Evolutionary conservation across 169 alveolate species (phyloP).

Genomic region (Babesia ovata): DNA sequence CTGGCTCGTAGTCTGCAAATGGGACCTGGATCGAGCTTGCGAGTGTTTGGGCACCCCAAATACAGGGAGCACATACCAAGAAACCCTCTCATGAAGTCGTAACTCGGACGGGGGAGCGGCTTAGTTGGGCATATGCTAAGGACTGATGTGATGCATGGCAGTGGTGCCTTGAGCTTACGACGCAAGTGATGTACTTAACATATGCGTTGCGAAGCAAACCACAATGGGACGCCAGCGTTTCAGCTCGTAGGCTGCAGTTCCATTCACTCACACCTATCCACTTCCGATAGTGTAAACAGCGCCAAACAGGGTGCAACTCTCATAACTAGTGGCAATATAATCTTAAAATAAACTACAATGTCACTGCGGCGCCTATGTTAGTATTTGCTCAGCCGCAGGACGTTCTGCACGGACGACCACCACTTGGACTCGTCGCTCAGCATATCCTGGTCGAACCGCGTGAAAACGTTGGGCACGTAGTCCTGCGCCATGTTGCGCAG

Average conservation of each 20-base stretch:
- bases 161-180: no score
- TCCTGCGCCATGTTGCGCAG: conserved; percentile 78
- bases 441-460: conserved; percentile 72
- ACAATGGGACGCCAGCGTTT: no score
- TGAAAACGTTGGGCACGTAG: conserved; percentile 71
- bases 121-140: not conserved
- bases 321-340: not conserved
- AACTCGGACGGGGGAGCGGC: not conserved
- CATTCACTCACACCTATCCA: no score
- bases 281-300: no score
- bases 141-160: no score
- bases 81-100: conserved; percentile 61
- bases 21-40: conserved; percentile 61
- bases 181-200: no score
- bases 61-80: conserved; percentile 60
- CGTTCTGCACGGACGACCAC: conserved; percentile 71
- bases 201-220: no score
- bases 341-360: not conserved
- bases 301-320: not conserved
- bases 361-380: not conserved
- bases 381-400: conserved; percentile 43
- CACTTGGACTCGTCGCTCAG: conserved; percentile 65
- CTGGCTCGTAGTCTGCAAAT: conserved; percentile 55
- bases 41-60: conserved; percentile 65
- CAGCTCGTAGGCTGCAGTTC: no score